phyloP scores from a whole-genome alignment of 306 rosid genomes.

The Malus fusca region DNA sequence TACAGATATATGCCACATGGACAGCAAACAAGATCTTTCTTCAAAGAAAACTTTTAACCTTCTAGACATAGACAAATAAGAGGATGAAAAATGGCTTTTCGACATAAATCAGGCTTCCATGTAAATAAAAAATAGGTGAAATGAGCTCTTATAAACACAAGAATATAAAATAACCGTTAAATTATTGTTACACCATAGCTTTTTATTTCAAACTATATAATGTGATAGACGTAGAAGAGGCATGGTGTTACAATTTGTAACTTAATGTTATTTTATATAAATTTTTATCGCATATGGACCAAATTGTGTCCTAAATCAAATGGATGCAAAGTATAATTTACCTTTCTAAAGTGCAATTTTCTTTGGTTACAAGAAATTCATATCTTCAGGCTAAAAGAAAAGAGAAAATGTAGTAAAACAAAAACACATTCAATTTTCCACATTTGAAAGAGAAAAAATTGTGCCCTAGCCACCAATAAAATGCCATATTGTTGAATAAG shows the following conservation, averaged over 20 bases:
- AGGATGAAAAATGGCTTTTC: no score
- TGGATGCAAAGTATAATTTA: neutral
- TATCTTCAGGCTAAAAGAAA: neutral
- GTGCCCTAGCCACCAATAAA: neutral
- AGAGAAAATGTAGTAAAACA: neutral
- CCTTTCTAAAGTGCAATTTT: neutral
- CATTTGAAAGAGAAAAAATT: neutral
- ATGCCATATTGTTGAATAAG: no score
- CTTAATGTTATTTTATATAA: no score
- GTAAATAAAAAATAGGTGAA: no score
- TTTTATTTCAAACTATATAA: no score
- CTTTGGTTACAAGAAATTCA: neutral
- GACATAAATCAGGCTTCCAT: no score
- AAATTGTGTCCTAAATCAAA: neutral
- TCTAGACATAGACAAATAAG: no score
- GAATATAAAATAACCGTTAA: neutral
- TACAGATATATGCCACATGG: neutral
- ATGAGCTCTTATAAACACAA: neutral
- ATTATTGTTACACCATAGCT: no score
- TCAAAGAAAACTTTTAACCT: no score
- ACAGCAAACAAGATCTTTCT: neutral
- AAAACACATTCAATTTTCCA: neutral
- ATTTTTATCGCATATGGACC: neutral
- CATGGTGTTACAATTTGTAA: neutral
- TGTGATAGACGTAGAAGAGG: no score